A percentile compares a stretch with the other conserved stretches of the same genome.
Evolutionary conservation across 352 stramenopile genomes (phyloP).

Genomic region (Phytophthora rubi): DNA sequence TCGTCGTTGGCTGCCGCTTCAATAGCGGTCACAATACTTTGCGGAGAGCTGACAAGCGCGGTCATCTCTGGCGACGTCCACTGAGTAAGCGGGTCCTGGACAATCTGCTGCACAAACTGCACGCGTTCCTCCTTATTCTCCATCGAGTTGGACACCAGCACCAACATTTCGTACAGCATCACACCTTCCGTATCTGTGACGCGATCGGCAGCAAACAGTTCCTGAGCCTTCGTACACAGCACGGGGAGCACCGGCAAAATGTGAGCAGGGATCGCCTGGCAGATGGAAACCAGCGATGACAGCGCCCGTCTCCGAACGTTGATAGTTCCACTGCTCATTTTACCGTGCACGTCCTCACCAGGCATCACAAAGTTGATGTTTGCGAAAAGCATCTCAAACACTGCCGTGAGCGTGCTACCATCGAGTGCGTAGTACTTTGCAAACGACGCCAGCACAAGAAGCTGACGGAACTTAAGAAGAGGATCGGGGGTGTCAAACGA

Average conservation of each 20-base stretch:
- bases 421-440: slow-evolving; percentile 80
- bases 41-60: slow-evolving; percentile 56
- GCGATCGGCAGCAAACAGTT: slow-evolving; percentile 71
- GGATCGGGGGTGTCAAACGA: slow-evolving; percentile 62
- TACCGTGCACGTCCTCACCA: slow-evolving; percentile 66
- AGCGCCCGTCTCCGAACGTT: slow-evolving; percentile 73
- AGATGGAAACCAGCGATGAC: slow-evolving; percentile 79
- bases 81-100: slow-evolving; percentile 64
- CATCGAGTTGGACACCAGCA: slow-evolving; percentile 85
- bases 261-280: slow-evolving; percentile 71
- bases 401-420: slow-evolving; percentile 57
- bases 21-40: slow-evolving; percentile 64
- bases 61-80: slow-evolving; percentile 80
- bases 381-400: slow-evolving; percentile 81
- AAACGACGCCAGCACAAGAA: slow-evolving; percentile 73
- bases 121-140: slow-evolving; percentile 60
- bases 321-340: slow-evolving; percentile 75
- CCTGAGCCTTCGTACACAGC: slow-evolving; percentile 68
- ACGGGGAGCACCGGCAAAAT: slow-evolving; percentile 81
- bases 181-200: slow-evolving; percentile 83
- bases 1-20: slow-evolving; percentile 45
- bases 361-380: slow-evolving; percentile 77
- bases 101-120: slow-evolving; percentile 76
- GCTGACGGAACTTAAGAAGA: slow-evolving; percentile 77
- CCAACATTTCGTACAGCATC: slow-evolving; percentile 84